A percentile compares a stretch with the other conserved stretches of the same genome.
These are phyloP conservation scores for Trichoderma sp. DNA, from an alignment of 2,329 filamentous ascomycete genomes.

Conservation along the genomic window DNA sequence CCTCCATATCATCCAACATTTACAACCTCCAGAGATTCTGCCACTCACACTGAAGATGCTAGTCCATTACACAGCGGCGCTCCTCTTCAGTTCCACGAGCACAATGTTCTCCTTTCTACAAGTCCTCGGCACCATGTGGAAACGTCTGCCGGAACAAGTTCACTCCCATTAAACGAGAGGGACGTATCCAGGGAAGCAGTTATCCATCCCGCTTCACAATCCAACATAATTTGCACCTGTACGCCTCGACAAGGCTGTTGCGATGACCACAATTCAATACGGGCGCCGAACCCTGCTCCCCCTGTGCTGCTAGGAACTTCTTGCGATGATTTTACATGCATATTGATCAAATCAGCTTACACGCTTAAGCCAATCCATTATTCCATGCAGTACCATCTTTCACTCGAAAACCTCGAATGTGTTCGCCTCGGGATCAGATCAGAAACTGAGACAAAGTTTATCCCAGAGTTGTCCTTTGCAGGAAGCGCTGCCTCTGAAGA, in stretches of 20 bases:
- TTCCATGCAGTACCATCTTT: background rate
- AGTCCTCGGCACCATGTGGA: too few relatives aligned
- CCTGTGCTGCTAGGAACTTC: rapidly evolving
- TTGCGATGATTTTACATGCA: too few relatives aligned
- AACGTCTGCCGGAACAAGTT: background rate
- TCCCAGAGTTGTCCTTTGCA: background rate
- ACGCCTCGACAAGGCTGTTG: background rate
- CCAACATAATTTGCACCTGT: background rate
- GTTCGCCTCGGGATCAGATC: background rate
- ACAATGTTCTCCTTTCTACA: too few relatives aligned
- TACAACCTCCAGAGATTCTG: too few relatives aligned
- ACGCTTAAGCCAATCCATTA: background rate
- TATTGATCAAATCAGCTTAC: too few relatives aligned
- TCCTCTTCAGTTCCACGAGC: too few relatives aligned
- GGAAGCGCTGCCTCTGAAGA: background rate
- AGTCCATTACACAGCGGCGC: too few relatives aligned
- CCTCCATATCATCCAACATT: too few relatives aligned
- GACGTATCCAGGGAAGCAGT: too few relatives aligned
- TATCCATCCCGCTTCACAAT: background rate
- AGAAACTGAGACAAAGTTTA: background rate
- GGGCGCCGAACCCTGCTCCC: background rate
- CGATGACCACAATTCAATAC: background rate
- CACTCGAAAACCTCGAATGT: background rate
- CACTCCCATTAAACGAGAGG: background rate
- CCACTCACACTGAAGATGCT: too few relatives aligned